Evolutionary conservation across 2,329 filamentous ascomycete genomes (phyloP), one percentile per base, ranked within the genome.

Genomic region (Ophiocordyceps camponoti-rufipedis): DNA sequence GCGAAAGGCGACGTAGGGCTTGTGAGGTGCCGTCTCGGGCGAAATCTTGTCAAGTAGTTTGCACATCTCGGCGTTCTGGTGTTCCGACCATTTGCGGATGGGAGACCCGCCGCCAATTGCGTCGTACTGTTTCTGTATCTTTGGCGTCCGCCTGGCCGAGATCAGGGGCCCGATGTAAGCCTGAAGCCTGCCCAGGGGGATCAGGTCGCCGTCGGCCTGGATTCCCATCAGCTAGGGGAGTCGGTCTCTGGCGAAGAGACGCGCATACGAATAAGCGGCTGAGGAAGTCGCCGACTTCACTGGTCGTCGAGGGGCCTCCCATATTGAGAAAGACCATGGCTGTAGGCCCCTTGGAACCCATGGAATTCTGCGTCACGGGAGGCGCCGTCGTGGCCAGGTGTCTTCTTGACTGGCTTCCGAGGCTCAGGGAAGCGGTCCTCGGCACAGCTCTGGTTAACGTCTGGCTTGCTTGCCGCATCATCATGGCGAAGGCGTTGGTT

Each of bases 241-340:
- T n/a, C 16, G 11, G 33, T 14, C 12, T 8, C 12, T 5, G 5
- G 28, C 14, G 28, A 41, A n/a, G 23, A 8, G 41, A 64, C 82
- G 48, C 23, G 23, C 23, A 23, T 74, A 94, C 89, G 66, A 98
- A 98, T 53, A 98, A 70, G 54, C 88, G 79, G 61, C 82, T 91
- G 43, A 98, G 67, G 58, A 96, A 98, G 62, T 82, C 78, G 54
- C 82, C 80, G 33, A 98, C 91, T 67, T 98, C 87, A 53, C 80
- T 76, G 5, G 82, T 83, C 4, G 84, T 94, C 1, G 85, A 84
- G 3, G 91, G 91, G 0, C 91, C 91, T 48, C 91, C 91, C 91
- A 98, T 98, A 65, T 98, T 98, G 67, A 98, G 77, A 58, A 98
- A 95, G 13, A 98, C 91, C 78, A 98, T 96, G 41, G 91, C 91